phyloP scores from a whole-genome alignment of 495 filamentous ascomycete genomes.

The Trypethelium eluteriae region DNA sequence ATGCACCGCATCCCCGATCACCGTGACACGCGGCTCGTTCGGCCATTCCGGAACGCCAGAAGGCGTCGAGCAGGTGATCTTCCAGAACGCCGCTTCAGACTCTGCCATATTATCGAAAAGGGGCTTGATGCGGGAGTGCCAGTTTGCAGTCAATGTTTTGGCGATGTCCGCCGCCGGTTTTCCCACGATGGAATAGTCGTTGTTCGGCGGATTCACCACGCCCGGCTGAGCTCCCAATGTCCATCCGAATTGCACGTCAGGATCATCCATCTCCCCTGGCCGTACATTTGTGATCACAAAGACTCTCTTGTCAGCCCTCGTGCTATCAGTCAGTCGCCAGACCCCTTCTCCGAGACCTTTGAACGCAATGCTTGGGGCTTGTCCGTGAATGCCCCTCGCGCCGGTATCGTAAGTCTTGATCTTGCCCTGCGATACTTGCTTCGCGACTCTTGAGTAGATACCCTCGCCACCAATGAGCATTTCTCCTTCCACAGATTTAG shows the following conservation, averaged over 20 bases:
- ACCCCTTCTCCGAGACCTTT: conserved; percentile 49
- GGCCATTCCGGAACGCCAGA: conserved; percentile 43
- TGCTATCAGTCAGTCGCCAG: conserved; percentile 38
- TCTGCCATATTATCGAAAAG: conserved; percentile 47
- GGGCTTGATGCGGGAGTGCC: conserved; percentile 44
- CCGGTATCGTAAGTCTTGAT: conserved; percentile 49
- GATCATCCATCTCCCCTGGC: conserved; percentile 48
- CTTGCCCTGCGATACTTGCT: conserved; percentile 43
- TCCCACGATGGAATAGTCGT: conserved; percentile 46
- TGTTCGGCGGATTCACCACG: conserved; percentile 43
- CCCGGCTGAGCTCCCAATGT: conserved; percentile 48
- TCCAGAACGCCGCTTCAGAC: conserved; percentile 48
- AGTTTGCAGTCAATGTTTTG: conserved; percentile 41
- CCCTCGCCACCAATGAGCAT: conserved; percentile 47
- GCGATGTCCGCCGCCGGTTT: conserved; percentile 45
- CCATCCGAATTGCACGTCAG: conserved; percentile 47
- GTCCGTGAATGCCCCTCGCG: conserved; percentile 49
- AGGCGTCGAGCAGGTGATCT: conserved; percentile 49
- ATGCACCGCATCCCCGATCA: conserved; percentile 55
- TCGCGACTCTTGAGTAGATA: conserved; percentile 45
- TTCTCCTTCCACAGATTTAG: conserved; percentile 43
- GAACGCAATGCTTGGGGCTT: conserved; percentile 48
- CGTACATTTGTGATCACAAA: conserved; percentile 50
- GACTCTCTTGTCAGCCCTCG: conserved; percentile 35
- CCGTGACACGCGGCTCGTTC: conserved; percentile 47